A percentile compares a stretch with the other conserved stretches of the same genome.
phyloP scores from a whole-genome alignment of 768 basidiomycete genomes.

The Suillus fuscotomentosus region DNA sequence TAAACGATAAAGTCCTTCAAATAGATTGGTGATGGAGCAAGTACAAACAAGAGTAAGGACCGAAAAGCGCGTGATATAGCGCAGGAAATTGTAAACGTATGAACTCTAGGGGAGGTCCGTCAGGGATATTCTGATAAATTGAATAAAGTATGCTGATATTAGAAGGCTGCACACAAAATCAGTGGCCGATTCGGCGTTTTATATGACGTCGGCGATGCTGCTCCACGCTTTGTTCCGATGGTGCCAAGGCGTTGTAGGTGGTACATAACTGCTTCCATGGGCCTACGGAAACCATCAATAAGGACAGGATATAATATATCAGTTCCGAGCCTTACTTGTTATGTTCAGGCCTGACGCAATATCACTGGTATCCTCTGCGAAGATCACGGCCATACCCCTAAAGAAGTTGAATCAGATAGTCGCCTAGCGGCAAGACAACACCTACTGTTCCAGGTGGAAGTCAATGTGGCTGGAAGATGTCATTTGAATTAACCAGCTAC shows the following conservation, averaged over 20 bases:
- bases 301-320: neutral
- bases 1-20: too few relatives aligned
- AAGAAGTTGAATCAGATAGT: slow-evolving; percentile 33
- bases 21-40: too few relatives aligned
- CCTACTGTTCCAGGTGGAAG: slow-evolving; percentile 34
- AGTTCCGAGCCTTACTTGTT: slow-evolving; percentile 12
- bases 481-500: neutral
- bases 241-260: slow-evolving; percentile 1
- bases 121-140: too few relatives aligned
- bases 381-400: slow-evolving; percentile 40
- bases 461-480: slow-evolving; percentile 33
- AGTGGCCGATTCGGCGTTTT: neutral
- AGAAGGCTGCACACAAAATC: neutral
- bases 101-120: too few relatives aligned
- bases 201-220: neutral
- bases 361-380: slow-evolving; percentile 33
- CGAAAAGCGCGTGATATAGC: too few relatives aligned
- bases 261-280: slow-evolving; percentile 6
- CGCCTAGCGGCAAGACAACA: slow-evolving; percentile 1
- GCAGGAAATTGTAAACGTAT: too few relatives aligned
- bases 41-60: too few relatives aligned
- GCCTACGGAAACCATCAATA: neutral
- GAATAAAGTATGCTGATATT: neutral
- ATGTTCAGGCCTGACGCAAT: slow-evolving; percentile 17
- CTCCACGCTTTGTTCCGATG: neutral